phyloP scores from a whole-genome alignment of 2,329 filamentous ascomycete genomes.

The Kalaharituber pfeilii region DNA sequence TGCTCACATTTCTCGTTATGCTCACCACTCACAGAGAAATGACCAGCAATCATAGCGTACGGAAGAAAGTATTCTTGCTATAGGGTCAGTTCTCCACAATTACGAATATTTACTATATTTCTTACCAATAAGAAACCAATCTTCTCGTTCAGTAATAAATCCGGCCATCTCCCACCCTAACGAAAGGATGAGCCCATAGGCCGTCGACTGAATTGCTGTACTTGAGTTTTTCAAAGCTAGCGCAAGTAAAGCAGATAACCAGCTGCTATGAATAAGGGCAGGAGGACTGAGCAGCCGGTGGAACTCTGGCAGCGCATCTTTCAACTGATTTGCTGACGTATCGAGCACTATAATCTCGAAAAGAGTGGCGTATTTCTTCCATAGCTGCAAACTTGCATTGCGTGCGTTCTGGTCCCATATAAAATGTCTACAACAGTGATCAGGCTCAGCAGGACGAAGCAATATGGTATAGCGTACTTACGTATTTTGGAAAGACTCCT shows the following conservation, averaged over 20 bases:
- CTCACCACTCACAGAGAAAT: slow-evolving; percentile 8
- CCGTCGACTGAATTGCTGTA: slow-evolving; percentile 11
- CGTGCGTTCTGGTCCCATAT: slow-evolving; percentile 5
- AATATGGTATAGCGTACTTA: background rate
- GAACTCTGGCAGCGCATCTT: slow-evolving; percentile 18
- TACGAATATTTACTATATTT: too few species aligned
- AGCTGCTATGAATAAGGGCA: slow-evolving; percentile 16
- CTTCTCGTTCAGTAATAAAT: background rate
- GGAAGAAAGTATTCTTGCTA: slow-evolving; percentile 13
- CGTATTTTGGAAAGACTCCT: background rate
- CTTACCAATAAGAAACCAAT: background rate
- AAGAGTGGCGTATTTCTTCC: slow-evolving; percentile 22
- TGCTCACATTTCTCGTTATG: slow-evolving; percentile 11
- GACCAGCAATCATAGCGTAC: slow-evolving; percentile 9
- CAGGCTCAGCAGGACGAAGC: background rate
- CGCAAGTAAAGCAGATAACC: slow-evolving; percentile 19
- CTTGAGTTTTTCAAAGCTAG: slow-evolving; percentile 19
- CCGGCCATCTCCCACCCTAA: slow-evolving; percentile 4
- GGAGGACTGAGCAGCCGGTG: slow-evolving; percentile 9
- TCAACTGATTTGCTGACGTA: slow-evolving; percentile 21
- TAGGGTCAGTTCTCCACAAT: too few species aligned
- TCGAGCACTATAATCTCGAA: slow-evolving; percentile 21
- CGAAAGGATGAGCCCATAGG: slow-evolving; percentile 12
- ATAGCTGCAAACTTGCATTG: slow-evolving; percentile 7
- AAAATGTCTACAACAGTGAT: background rate